Evolutionary conservation across 495 filamentous ascomycete species (phyloP).

Genomic region (Aspergillus indologenus): DNA sequence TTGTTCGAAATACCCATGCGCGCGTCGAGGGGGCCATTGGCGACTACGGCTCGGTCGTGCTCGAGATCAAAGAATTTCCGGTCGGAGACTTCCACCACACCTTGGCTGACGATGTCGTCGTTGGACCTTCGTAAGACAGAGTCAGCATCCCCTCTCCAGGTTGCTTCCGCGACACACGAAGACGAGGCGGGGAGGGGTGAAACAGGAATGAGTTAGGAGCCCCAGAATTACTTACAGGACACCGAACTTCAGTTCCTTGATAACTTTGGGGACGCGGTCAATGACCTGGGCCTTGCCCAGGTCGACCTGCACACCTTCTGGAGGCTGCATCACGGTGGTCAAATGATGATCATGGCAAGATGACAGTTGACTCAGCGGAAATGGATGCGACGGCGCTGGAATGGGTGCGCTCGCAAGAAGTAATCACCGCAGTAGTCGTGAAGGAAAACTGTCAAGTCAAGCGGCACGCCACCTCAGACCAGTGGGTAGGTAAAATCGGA

Average conservation of each 20-base stretch:
- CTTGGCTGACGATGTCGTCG: constrained; percentile 91
- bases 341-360: constrained; percentile 42
- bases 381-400: constrained; percentile 8
- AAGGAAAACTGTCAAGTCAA: too few species aligned
- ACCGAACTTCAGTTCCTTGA: constrained; percentile 91
- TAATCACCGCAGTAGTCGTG: not conserved
- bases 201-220: constrained; percentile 11
- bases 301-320: constrained; percentile 48
- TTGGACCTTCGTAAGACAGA: constrained; percentile 57
- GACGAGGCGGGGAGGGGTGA: not conserved
- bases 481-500: not conserved
- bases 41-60: constrained; percentile 62
- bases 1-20: constrained; percentile 87
- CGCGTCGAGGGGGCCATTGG: constrained; percentile 80
- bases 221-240: constrained; percentile 61
- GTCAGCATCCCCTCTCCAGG: constrained; percentile 3
- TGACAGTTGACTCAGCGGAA: constrained; percentile 31
- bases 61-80: constrained; percentile 85
- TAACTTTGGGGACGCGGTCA: constrained; percentile 81
- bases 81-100: constrained; percentile 87
- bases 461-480: not conserved
- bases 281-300: constrained; percentile 84
- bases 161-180: constrained; percentile 12
- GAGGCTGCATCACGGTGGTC: constrained; percentile 47
- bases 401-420: constrained; percentile 4